Evolutionary conservation across 257 asterid genomes (phyloP).

Genomic region (Galeopsis tetrahit): DNA sequence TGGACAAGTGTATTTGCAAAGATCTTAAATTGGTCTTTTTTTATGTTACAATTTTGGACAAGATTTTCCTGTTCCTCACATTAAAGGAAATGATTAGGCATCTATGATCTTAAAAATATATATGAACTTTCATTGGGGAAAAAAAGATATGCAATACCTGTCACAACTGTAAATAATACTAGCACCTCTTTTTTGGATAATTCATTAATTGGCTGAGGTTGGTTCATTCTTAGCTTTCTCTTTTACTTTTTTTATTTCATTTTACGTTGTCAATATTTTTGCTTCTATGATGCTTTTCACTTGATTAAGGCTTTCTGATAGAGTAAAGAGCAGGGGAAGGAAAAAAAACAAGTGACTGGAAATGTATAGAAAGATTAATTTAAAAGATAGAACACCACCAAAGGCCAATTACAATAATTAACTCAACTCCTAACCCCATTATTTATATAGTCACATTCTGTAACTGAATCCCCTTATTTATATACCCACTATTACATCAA

Average conservation of each 20-base stretch:
- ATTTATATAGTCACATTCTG: too few relatives aligned
- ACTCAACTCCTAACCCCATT: too few relatives aligned
- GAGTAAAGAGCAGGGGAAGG: too few relatives aligned
- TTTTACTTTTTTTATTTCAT: not conserved
- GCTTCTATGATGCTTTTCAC: not conserved
- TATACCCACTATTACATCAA: too few relatives aligned
- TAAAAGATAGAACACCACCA: too few relatives aligned
- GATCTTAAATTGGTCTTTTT: not conserved
- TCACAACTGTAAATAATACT: not conserved
- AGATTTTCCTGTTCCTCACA: slow-evolving; percentile 11
- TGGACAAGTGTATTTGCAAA: not conserved
- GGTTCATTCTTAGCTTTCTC: not conserved
- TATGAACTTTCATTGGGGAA: not conserved
- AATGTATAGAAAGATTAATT: too few relatives aligned
- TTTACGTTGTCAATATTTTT: not conserved
- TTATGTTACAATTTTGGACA: slow-evolving; percentile 13
- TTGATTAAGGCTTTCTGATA: not conserved
- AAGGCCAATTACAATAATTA: too few relatives aligned
- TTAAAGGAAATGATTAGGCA: not conserved
- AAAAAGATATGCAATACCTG: not conserved
- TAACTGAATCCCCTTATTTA: too few relatives aligned
- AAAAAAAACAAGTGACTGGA: too few relatives aligned
- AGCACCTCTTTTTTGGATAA: not conserved
- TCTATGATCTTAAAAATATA: slow-evolving; percentile 8
- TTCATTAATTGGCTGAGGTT: not conserved